A percentile compares a stretch with the other conserved stretches of the same genome.
phyloP scores from a whole-genome alignment of 352 stramenopile species.

The Phytophthora sansomeana region DNA sequence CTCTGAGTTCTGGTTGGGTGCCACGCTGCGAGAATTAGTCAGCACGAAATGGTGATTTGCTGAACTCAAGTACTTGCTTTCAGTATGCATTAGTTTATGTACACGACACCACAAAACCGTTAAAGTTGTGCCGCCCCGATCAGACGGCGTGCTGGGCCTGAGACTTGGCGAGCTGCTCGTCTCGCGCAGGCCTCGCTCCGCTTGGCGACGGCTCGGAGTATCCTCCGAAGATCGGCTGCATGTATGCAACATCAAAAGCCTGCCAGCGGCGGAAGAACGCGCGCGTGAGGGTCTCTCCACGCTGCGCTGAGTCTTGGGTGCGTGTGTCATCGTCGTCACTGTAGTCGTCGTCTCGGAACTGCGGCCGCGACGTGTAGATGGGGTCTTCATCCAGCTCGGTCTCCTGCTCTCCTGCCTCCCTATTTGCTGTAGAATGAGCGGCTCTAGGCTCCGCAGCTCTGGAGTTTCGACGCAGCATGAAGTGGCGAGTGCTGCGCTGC shows the following conservation, averaged over 20 bases:
- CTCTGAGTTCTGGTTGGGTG: conserved; percentile 11
- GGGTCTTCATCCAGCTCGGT: conserved; percentile 30
- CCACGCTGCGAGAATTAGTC: conserved; percentile 9
- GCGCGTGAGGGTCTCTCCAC: conserved; percentile 49
- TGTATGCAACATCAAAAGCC: conserved; percentile 70
- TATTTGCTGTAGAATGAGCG: conserved; percentile 1
- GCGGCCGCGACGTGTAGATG: conserved; percentile 73
- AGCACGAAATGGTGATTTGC: conserved; percentile 23
- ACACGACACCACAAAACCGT: conserved; percentile 19
- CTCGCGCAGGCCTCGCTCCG: conserved; percentile 3
- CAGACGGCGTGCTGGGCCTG: conserved; percentile 49
- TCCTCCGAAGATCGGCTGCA: conserved; percentile 85
- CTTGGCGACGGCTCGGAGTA: conserved; percentile 14
- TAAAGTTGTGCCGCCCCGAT: conserved; percentile 18
- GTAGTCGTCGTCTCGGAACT: conserved; percentile 69
- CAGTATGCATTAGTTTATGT: conserved; percentile 29
- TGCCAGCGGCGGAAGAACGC: conserved; percentile 82
- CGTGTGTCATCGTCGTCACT: conserved; percentile 54
- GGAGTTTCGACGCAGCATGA: conserved; percentile 54
- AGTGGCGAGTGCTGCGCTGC: conserved; percentile 69
- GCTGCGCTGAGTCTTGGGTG: conserved; percentile 27
- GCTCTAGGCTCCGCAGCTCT: conserved; percentile 29
- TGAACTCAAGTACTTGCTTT: conserved; percentile 28
- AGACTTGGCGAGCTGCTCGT: conserved; percentile 42
- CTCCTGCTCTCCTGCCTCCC: conserved; percentile 21